These are phyloP conservation scores for Mycena citricolor DNA, from an alignment of 1,284 basidiomycete genomes.

Conservation along the genomic window DNA sequence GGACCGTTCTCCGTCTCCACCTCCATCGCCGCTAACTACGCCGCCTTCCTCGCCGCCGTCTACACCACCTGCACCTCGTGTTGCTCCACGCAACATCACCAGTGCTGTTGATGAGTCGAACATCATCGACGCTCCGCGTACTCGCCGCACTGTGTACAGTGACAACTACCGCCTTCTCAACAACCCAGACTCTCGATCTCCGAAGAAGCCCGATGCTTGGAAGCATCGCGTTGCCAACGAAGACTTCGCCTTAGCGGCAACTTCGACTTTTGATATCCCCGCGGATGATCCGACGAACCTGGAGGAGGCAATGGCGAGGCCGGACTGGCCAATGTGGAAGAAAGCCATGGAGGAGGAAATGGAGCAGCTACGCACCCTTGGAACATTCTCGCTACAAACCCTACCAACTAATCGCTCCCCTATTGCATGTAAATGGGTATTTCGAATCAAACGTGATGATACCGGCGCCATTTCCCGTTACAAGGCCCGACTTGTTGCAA, in stretches of 20 bases:
- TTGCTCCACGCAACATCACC: slow-evolving; percentile 11
- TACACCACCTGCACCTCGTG: not conserved
- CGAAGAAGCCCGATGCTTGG: slow-evolving; percentile 10
- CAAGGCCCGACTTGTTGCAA: slow-evolving; percentile 36
- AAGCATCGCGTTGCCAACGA: slow-evolving; percentile 2
- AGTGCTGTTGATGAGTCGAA: slow-evolving; percentile 5
- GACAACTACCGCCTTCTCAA: slow-evolving; percentile 7
- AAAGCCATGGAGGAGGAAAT: slow-evolving; percentile 34
- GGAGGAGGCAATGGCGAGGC: slow-evolving; percentile 8
- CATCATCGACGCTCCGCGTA: slow-evolving; percentile 6
- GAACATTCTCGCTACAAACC: slow-evolving; percentile 24
- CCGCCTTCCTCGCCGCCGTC: no score
- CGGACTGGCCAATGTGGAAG: slow-evolving; percentile 31
- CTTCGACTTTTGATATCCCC: not conserved
- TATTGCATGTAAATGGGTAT: slow-evolving; percentile 32
- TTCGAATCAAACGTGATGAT: slow-evolving; percentile 28
- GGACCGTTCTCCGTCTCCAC: not conserved
- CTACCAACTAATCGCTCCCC: slow-evolving; percentile 27
- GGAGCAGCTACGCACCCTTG: slow-evolving; percentile 24
- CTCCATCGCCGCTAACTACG: no score
- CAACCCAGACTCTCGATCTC: slow-evolving; percentile 7
- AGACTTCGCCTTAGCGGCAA: slow-evolving; percentile 1
- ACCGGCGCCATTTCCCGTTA: slow-evolving; percentile 27
- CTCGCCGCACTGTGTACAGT: not conserved
- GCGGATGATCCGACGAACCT: slow-evolving; percentile 9